Evolutionary conservation across 305 asterid species (phyloP), one percentile per base, ranked within the genome.

Genomic region (Nicotiana rustica): DNA sequence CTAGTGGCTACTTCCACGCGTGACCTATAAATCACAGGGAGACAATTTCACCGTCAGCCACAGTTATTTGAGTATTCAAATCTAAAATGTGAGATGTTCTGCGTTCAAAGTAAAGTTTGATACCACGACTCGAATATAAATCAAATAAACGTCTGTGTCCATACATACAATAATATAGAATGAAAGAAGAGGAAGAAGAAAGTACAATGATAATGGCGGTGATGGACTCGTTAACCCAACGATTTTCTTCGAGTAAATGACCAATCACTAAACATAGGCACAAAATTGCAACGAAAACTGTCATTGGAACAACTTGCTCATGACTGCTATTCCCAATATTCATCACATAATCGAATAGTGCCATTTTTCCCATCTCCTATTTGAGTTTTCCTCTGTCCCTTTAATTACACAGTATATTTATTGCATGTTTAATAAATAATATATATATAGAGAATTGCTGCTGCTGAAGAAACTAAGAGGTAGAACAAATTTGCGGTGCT

Each of bases 161-260:
- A 41, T 4, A 41, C 10, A 41, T 41, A 38, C 6, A 5, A 6
- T 6, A 69, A 82, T 31, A 0, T 17, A 56, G 1, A 18, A 56
- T 9, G 5, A 4, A 6, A 7, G 6, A 33, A 36, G 6, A 9
- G 57, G 31, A 14, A 15, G 55, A 14, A 19, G 25, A 6, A 79
- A 41, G 65, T 91, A 93, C 99, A 78, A 94, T 89, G 35, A 94
- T 4, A 78, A 96, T 91, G 75, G 99, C 96, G 70, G 96, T 93
- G 57, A 96, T 96, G 83, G 98, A 93, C 91, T 96, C 99, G 81
- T 96, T 96, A 81, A 92, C 92, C 98, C 98, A 96, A 29, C 95
- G 96, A 25, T 86, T 92, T 84, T 96, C 98, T 85, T 88, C 91
- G 62, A 96, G 93, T 82, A 93, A 84, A 88, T 96, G 99, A 17